A percentile compares a stretch with the other conserved stretches of the same genome.
phyloP scores from a whole-genome alignment of 169 alveolate genomes.

The Cryptosporidium felis region DNA sequence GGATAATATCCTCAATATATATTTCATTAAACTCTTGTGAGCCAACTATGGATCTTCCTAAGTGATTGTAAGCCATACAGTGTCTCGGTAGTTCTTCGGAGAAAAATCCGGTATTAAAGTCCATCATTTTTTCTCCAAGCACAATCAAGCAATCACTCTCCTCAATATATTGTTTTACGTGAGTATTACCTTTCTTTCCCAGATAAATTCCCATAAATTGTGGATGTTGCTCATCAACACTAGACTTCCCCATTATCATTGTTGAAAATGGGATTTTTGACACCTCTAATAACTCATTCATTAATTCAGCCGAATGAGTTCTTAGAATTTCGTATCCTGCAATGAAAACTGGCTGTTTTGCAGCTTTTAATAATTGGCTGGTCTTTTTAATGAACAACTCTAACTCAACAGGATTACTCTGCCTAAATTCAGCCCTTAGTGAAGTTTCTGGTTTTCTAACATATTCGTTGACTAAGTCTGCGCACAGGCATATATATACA shows the following conservation, averaged over 20 bases:
- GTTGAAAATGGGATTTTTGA: slow-evolving; percentile 74
- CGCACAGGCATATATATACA: slow-evolving; percentile 73
- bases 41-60: slow-evolving; percentile 43
- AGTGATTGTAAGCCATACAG: slow-evolving; percentile 14
- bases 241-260: slow-evolving; percentile 74
- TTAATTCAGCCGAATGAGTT: slow-evolving; percentile 6
- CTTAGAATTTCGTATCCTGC: slow-evolving; percentile 72
- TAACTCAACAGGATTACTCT: slow-evolving; percentile 28
- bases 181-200: slow-evolving; percentile 69
- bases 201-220: slow-evolving; percentile 74
- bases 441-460: slow-evolving; percentile 40
- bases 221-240: slow-evolving; percentile 73
- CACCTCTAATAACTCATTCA: slow-evolving; percentile 57
- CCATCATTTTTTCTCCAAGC: slow-evolving; percentile 77
- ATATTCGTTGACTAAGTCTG: slow-evolving; percentile 71
- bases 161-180: slow-evolving; percentile 67
- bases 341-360: slow-evolving; percentile 72
- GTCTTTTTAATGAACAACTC: slow-evolving; percentile 30
- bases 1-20: slow-evolving; percentile 57
- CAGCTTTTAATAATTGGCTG: not conserved
- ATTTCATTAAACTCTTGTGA: slow-evolving; percentile 34
- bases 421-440: not conserved
- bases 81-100: slow-evolving; percentile 51
- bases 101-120: slow-evolving; percentile 77
- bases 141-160: slow-evolving; percentile 75